phyloP scores from a whole-genome alignment of 2,329 filamentous ascomycete species.

The Clarireedia paspali region DNA sequence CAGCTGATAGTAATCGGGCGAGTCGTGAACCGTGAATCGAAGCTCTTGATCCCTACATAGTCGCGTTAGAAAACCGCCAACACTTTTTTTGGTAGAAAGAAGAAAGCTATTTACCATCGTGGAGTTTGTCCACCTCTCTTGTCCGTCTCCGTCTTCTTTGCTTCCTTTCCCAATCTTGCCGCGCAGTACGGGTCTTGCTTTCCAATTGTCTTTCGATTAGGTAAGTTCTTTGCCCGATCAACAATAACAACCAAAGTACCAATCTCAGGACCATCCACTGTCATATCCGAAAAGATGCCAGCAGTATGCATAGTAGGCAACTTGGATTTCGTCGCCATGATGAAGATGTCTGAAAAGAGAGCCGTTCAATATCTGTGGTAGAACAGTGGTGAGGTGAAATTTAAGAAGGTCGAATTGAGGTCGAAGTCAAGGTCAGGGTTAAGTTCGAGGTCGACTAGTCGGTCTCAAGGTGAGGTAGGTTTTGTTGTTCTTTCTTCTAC shows the following conservation, averaged over 20 bases:
- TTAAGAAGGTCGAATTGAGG: not conserved
- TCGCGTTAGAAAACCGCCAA: constrained; percentile 14
- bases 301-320: constrained; percentile 69
- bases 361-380: not conserved
- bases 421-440: not conserved
- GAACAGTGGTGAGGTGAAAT: not conserved
- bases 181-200: constrained; percentile 99
- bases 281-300: constrained; percentile 92
- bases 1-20: constrained; percentile 88
- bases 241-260: constrained; percentile 88
- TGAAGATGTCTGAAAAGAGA: constrained; percentile 6
- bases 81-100: not conserved
- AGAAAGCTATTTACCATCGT: constrained; percentile 60
- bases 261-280: constrained; percentile 84
- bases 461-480: not conserved
- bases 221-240: constrained; percentile 93
- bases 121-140: constrained; percentile 92
- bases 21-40: constrained; percentile 92
- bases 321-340: constrained; percentile 48
- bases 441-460: not conserved
- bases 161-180: constrained; percentile 87
- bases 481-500: not conserved
- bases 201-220: constrained; percentile 93
- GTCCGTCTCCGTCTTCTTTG: constrained; percentile 94
- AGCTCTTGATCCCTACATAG: constrained; percentile 84